These are phyloP conservation scores for Dactylis glomerata DNA, from an alignment of 176 grass and related monocot species.

Conservation along the genomic window DNA sequence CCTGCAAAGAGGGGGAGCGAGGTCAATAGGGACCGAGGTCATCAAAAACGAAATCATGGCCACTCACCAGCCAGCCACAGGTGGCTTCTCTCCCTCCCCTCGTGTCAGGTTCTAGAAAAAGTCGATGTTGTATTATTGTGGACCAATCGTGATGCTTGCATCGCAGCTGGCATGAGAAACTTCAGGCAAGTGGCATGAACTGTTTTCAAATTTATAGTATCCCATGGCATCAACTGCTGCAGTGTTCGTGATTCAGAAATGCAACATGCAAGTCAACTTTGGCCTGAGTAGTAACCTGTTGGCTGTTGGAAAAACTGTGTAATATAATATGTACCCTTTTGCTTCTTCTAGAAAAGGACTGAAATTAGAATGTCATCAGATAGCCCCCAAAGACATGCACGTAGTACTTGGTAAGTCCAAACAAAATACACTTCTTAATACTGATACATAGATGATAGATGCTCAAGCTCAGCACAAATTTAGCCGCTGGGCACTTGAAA, in stretches of 20 bases:
- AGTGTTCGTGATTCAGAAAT: too few relatives aligned
- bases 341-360: neutral
- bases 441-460: too few relatives aligned
- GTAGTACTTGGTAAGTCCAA: neutral
- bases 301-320: neutral
- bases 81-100: neutral
- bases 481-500: neutral
- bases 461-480: neutral
- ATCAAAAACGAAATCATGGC: neutral
- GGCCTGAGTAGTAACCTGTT: neutral
- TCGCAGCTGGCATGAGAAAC: neutral
- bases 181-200: neutral
- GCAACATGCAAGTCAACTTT: too few relatives aligned
- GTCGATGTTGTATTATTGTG: neutral
- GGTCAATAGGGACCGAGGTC: too few relatives aligned
- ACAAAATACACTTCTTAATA: neutral
- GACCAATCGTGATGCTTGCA: neutral
- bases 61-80: neutral
- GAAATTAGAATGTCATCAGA: neutral
- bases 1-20: too few relatives aligned
- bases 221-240: neutral
- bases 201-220: neutral
- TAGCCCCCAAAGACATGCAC: neutral
- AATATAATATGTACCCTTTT: neutral
- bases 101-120: neutral